Percentiles rank a stretch among this genome's conserved stretches.
phyloP scores from a whole-genome alignment of 306 rosid species.

The Lithocarpus polystachyus region DNA sequence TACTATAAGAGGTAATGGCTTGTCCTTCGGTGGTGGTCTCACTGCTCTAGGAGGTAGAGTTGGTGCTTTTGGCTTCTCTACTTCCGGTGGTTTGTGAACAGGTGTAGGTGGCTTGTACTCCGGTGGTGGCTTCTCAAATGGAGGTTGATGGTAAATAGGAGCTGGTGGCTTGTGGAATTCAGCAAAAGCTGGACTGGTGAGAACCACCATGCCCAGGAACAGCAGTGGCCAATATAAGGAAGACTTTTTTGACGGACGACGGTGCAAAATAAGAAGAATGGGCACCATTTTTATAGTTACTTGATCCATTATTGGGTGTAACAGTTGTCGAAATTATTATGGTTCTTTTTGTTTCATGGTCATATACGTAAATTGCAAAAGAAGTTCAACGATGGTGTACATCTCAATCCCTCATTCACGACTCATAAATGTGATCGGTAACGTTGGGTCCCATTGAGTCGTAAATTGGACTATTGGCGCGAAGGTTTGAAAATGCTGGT shows the following conservation, averaged over 20 bases:
- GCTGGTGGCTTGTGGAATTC: background rate
- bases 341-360: background rate
- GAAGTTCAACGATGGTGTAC: too few relatives aligned
- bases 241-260: background rate
- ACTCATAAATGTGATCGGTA: background rate
- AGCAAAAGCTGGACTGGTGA: background rate
- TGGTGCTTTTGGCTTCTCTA: background rate
- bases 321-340: background rate
- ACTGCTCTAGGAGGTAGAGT: background rate
- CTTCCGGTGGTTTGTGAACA: background rate
- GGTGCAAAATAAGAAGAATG: background rate
- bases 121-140: background rate
- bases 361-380: too few relatives aligned
- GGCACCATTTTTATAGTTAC: background rate
- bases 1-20: too few relatives aligned
- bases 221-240: background rate
- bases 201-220: background rate
- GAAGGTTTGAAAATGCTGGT: background rate
- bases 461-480: background rate
- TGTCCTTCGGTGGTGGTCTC: too few relatives aligned
- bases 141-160: background rate
- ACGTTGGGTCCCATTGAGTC: background rate
- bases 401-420: background rate
- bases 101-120: background rate
- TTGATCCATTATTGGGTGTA: background rate